Evolutionary conservation across 2,329 filamentous ascomycete genomes (phyloP).

Genomic region (Aureobasidium musti): DNA sequence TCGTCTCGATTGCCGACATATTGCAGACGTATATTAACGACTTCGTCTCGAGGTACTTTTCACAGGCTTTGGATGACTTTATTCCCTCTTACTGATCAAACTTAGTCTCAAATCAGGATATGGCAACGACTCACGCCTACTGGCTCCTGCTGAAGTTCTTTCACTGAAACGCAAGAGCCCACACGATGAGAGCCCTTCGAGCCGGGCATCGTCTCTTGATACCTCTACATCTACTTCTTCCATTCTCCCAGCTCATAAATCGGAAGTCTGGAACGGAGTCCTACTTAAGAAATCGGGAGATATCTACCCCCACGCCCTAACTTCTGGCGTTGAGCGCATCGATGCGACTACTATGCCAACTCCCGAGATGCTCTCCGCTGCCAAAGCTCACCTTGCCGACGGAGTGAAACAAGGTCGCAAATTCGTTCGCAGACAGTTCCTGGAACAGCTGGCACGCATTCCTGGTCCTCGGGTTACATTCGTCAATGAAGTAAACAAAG

Average conservation of each 20-base stretch:
- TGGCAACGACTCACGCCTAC: neutral
- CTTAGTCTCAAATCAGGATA: neutral
- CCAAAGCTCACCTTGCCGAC: conserved; percentile 32
- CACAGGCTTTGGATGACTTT: too few relatives aligned
- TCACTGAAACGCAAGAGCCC: conserved; percentile 38
- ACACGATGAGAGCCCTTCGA: conserved; percentile 27
- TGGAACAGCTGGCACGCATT: conserved; percentile 37
- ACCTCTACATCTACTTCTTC: neutral
- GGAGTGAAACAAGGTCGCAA: conserved; percentile 40
- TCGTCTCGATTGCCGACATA: conserved; percentile 43
- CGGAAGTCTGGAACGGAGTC: conserved; percentile 46
- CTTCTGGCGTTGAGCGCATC: conserved; percentile 31
- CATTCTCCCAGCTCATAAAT: conserved; percentile 12
- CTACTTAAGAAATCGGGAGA: conserved; percentile 44
- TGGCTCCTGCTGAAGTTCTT: neutral
- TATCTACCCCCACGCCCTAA: conserved; percentile 41
- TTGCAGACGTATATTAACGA: conserved; percentile 49
- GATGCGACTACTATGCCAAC: conserved; percentile 43
- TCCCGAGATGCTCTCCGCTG: conserved; percentile 41
- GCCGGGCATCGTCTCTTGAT: neutral
- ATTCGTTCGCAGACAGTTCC: conserved; percentile 46
- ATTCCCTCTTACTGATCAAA: neutral
- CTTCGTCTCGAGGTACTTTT: neutral
- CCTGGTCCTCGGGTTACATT: conserved; percentile 56
- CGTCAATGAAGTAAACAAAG: conserved; percentile 62